Evolutionary conservation across 371 early-diverging fungal species (phyloP), one percentile per base, ranked within the genome.

Genomic region (Batrachochytrium dendrobatidis): DNA sequence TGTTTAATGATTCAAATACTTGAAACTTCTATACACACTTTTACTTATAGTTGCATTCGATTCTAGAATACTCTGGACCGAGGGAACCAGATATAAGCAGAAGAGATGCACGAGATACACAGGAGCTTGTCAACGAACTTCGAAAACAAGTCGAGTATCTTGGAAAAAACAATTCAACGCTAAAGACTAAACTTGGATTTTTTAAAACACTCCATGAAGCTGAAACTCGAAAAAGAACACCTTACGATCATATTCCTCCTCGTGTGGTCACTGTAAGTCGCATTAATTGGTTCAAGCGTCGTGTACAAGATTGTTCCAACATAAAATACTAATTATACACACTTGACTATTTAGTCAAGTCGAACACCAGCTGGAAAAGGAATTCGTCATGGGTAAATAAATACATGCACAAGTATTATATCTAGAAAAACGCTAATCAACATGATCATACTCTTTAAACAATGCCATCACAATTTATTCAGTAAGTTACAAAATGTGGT

Each of bases 161-260:
- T 18, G 35, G 66, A 8, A 72, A 73, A 34, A 58, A 66, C 30
- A 74, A 76, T 51, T 53, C 58, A 3, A 55, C 61, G 25, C 62
- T 72, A 17, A 65, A 64, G 55, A 61, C 64, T 33, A 76, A 74
- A 71, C 59, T 70, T 62, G 62, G 69, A 55, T 69, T 64, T 50
- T 75, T 75, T 64, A 65, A 70, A 28, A 50, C 78, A 1, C 55
- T 77, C 48, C 73, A 77, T 53, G 75, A 77, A 63, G 72, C 78
- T 5, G 78, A 77, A 52, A 56, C 64, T 1, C 58, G 72, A 22
- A 70, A 69, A 49, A 51, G 69, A 20, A 65, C 67, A 1, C 68
- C 70, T n/a, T 77, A 74, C 50, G 72, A 72, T 43, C 78, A 77
- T 58, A 74, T 77, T 31, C 72, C 75, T 10, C 75, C 78, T 1